phyloP scores from a whole-genome alignment of 805 yeast genomes.

The Wickerhamomyces alni region DNA sequence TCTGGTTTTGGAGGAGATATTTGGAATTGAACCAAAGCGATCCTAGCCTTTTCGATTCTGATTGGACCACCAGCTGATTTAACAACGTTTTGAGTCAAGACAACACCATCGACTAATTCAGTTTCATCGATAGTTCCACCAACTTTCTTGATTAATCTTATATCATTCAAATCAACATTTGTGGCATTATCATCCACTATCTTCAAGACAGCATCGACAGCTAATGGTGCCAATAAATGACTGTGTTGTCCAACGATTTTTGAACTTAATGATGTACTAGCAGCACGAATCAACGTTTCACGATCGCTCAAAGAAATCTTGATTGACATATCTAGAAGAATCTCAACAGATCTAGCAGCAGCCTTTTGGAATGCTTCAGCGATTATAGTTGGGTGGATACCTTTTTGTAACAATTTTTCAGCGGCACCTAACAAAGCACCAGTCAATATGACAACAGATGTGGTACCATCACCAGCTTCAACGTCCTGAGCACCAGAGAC shows the following conservation, averaged over 20 bases:
- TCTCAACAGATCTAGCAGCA: conserved; percentile 76
- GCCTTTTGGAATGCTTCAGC: conserved; percentile 93
- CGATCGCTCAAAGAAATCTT: conserved; percentile 75
- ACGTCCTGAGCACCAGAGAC: conserved; percentile 96
- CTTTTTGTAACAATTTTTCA: conserved; percentile 80
- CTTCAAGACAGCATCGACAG: conserved; percentile 87
- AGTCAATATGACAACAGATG: conserved; percentile 91
- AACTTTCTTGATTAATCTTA: conserved; percentile 84
- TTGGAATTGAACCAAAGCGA: conserved; percentile 85
- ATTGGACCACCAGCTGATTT: conserved; percentile 94
- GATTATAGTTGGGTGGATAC: conserved; percentile 92
- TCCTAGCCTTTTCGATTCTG: conserved; percentile 87
- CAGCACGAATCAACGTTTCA: conserved; percentile 84
- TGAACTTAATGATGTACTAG: conserved; percentile 88
- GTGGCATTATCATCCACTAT: conserved; percentile 57
- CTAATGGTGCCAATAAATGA: conserved; percentile 79
- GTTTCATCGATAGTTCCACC: conserved; percentile 99
- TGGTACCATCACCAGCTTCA: conserved; percentile 99
- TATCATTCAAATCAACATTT: conserved; percentile 81
- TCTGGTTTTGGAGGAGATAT: conserved; percentile 93
- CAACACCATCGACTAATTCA: conserved; percentile 87
- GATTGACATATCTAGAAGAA: conserved; percentile 78
- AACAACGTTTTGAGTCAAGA: conserved; percentile 82
- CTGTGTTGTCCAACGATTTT: conserved; percentile 95
- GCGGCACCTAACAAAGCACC: conserved; percentile 96